Conservation (phyloP, 75 land plant genomes). For the Selaginella tamariscina region DNA sequence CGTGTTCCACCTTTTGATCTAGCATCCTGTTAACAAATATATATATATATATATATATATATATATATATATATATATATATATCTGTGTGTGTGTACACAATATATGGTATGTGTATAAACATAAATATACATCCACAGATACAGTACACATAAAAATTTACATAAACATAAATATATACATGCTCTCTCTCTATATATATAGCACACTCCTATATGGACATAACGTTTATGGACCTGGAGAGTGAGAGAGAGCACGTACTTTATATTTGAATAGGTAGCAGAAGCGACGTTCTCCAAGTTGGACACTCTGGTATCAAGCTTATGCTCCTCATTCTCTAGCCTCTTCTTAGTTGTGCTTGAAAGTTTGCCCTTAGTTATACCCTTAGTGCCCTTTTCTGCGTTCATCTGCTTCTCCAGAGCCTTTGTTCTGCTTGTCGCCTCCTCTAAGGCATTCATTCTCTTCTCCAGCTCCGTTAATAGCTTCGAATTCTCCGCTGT, state of each 20-base stretch:
- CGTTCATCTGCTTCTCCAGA: constrained; percentile 5
- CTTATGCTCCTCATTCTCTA: not conserved
- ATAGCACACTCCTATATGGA: no score
- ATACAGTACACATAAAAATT: no score
- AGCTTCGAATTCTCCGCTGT: not conserved
- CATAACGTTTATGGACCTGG: no score
- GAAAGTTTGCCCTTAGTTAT: not conserved
- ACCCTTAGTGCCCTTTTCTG: not conserved
- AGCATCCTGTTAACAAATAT: constrained; percentile 9
- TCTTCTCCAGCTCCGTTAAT: not conserved
- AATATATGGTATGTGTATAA: no score
- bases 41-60: no score
- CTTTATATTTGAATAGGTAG: constrained; percentile 11
- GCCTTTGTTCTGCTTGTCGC: not conserved
- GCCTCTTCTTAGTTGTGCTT: not conserved
- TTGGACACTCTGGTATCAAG: not conserved
- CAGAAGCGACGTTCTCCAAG: constrained; percentile 11
- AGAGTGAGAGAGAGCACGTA: no score
- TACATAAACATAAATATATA: no score
- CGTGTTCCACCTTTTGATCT: constrained; percentile 21
- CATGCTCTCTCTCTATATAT: no score
- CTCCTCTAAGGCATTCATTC: not conserved
- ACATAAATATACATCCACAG: no score
- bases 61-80: no score
- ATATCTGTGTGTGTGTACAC: no score